Conservation (phyloP, 306 rosid genomes). For the Begonia masoniana region DNA sequence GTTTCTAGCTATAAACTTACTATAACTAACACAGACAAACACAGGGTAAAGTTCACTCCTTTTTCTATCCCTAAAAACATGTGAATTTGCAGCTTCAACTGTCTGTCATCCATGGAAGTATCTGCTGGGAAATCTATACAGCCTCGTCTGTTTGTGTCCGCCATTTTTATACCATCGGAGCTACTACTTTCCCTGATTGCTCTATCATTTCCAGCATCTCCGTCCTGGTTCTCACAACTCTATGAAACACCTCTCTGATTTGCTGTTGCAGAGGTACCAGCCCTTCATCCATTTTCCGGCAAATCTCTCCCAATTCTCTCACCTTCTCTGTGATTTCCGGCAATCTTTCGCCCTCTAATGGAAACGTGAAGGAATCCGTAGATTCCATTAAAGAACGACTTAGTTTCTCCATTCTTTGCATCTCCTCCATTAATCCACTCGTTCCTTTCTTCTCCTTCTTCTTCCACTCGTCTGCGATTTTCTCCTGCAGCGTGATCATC, state of each 20-base stretch:
- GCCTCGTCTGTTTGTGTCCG: too few relatives aligned
- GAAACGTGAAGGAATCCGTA: slow-evolving; percentile 52
- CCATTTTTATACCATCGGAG: slow-evolving; percentile 26
- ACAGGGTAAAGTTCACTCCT: too few relatives aligned
- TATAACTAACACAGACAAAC: too few relatives aligned
- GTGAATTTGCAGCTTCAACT: too few relatives aligned
- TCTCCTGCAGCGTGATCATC: slow-evolving; percentile 59
- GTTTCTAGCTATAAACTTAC: too few relatives aligned
- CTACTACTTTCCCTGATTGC: slow-evolving; percentile 37
- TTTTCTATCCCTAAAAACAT: too few relatives aligned
- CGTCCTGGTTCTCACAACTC: slow-evolving; percentile 66
- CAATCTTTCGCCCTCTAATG: slow-evolving; percentile 36
- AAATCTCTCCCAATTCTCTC: slow-evolving; percentile 53
- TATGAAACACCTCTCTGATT: slow-evolving; percentile 78
- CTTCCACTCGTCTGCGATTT: slow-evolving; percentile 86
- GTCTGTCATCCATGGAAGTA: too few relatives aligned
- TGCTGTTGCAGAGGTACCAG: slow-evolving; percentile 81
- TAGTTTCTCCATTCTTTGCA: slow-evolving; percentile 70
- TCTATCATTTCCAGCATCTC: slow-evolving; percentile 69
- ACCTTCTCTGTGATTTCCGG: slow-evolving; percentile 46
- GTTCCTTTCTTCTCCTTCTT: slow-evolving; percentile 83
- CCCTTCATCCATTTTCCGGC: slow-evolving; percentile 72
- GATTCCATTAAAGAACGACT: slow-evolving; percentile 46
- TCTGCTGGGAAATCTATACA: too few relatives aligned
- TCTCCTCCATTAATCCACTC: slow-evolving; percentile 68